Conservation (phyloP, 148 eudicot genomes). For the Chenopodium berlandieri region DNA sequence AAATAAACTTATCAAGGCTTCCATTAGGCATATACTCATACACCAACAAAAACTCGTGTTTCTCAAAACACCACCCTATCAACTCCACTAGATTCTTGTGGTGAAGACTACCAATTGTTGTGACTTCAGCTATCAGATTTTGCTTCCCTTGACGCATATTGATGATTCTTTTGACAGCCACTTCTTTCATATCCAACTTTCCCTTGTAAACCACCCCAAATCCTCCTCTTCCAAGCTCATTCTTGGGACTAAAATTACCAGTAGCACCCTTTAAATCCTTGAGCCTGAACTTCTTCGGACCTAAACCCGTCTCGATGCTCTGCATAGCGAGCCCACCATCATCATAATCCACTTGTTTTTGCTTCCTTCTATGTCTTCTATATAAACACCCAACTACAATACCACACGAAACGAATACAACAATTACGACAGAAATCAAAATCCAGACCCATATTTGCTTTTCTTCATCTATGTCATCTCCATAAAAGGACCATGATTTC, state of each 20-base stretch:
- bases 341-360: not conserved
- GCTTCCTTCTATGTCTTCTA: conserved; percentile 17
- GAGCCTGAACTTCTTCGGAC: conserved; percentile 33
- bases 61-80: conserved; percentile 45
- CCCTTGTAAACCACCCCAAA: conserved; percentile 39
- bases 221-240: conserved; percentile 42
- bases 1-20: conserved; percentile 35
- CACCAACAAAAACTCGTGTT: conserved; percentile 34
- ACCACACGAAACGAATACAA: not conserved
- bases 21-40: conserved; percentile 46
- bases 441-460: conserved; percentile 19
- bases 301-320: conserved; percentile 31
- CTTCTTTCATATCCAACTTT: conserved; percentile 20
- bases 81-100: conserved; percentile 43
- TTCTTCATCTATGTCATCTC: not conserved
- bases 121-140: conserved; percentile 43
- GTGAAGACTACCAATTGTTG: conserved; percentile 38
- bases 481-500: conserved; percentile 29
- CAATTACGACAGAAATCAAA: not conserved
- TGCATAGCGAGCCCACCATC: conserved; percentile 14
- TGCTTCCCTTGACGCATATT: conserved; percentile 38
- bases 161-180: conserved; percentile 33
- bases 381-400: conserved; percentile 5
- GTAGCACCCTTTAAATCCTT: conserved; percentile 35
- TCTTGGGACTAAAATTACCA: conserved; percentile 23